A percentile compares a stretch with the other conserved stretches of the same genome.
These are phyloP conservation scores for Trichodelitschia bisporula DNA, from an alignment of 495 filamentous ascomycete species.

Conservation along the genomic window DNA sequence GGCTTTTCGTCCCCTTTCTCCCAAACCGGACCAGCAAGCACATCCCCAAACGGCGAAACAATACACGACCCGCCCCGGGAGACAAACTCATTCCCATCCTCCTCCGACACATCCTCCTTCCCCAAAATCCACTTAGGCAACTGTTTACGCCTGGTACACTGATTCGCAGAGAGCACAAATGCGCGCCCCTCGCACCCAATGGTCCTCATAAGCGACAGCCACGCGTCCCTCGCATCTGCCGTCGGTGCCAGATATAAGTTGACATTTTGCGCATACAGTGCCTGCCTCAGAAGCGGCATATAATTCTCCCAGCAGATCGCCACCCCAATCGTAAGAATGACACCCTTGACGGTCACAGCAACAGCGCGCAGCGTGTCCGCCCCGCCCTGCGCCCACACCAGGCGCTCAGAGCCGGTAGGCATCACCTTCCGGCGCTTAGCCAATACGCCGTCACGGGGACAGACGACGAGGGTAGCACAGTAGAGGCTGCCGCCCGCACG, in stretches of 20 bases:
- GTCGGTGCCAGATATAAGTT: slow-evolving; percentile 86
- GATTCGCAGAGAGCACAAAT: slow-evolving; percentile 73
- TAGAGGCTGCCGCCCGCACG: slow-evolving; percentile 60
- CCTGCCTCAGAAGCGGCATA: slow-evolving; percentile 67
- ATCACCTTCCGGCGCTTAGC: slow-evolving; percentile 91
- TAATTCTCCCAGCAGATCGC: slow-evolving; percentile 98
- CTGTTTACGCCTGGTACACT: slow-evolving; percentile 38
- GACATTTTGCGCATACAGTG: slow-evolving; percentile 74
- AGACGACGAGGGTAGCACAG: slow-evolving; percentile 64
- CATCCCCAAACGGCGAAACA: slow-evolving; percentile 50
- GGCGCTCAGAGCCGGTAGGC: slow-evolving; percentile 64
- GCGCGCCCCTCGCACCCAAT: slow-evolving; percentile 58
- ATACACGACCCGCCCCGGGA: slow-evolving; percentile 66
- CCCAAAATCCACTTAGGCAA: slow-evolving; percentile 29
- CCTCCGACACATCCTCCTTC: slow-evolving; percentile 2
- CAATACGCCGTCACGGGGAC: slow-evolving; percentile 40
- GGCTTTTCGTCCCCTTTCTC: slow-evolving; percentile 40
- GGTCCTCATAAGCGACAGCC: slow-evolving; percentile 62
- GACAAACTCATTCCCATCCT: slow-evolving; percentile 19
- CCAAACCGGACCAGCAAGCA: slow-evolving; percentile 63
- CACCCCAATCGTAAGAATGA: slow-evolving; percentile 51
- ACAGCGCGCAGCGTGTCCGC: slow-evolving; percentile 60
- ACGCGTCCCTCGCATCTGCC: slow-evolving; percentile 64
- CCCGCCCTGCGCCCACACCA: slow-evolving; percentile 79
- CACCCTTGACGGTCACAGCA: slow-evolving; percentile 52